Percentiles rank a stretch among this genome's conserved stretches.
phyloP scores from a whole-genome alignment of 495 filamentous ascomycete species.

The Penicillium longicatenatum region DNA sequence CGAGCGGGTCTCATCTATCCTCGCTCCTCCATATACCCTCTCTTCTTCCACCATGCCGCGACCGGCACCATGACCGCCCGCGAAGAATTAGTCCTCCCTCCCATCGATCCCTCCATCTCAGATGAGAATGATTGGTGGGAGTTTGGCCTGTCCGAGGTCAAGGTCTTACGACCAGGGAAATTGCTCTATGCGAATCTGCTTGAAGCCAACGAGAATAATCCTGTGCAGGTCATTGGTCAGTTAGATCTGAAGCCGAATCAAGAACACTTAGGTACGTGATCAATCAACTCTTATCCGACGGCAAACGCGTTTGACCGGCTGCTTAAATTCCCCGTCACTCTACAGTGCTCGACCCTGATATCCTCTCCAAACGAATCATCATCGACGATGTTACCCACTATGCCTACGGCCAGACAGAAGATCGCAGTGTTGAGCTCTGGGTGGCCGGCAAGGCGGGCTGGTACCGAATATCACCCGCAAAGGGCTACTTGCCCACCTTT shows the following conservation, averaged over 20 bases:
- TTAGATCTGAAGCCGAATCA: conserved; percentile 51
- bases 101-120: conserved; percentile 52
- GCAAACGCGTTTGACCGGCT: conserved; percentile 20
- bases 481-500: conserved; percentile 61
- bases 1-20: neutral
- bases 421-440: conserved; percentile 68
- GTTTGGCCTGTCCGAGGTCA: conserved; percentile 55
- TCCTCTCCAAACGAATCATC: conserved; percentile 59
- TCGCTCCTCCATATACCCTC: neutral
- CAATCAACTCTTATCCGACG: conserved; percentile 8
- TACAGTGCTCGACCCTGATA: conserved; percentile 48
- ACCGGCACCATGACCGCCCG: conserved; percentile 48
- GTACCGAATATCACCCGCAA: conserved; percentile 69
- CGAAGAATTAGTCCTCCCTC: conserved; percentile 58
- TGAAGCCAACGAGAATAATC: conserved; percentile 51
- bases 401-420: conserved; percentile 67
- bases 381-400: conserved; percentile 64
- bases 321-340: conserved; percentile 25
- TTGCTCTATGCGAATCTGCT: conserved; percentile 55
- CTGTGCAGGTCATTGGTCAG: conserved; percentile 57
- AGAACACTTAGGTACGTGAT: conserved; percentile 40
- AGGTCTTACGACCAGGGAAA: conserved; percentile 51
- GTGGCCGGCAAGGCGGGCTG: conserved; percentile 76
- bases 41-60: conserved; percentile 31
- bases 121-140: conserved; percentile 64